Evolutionary conservation across 768 basidiomycete species (phyloP).

Genomic region (Leccinum disarticulatum): DNA sequence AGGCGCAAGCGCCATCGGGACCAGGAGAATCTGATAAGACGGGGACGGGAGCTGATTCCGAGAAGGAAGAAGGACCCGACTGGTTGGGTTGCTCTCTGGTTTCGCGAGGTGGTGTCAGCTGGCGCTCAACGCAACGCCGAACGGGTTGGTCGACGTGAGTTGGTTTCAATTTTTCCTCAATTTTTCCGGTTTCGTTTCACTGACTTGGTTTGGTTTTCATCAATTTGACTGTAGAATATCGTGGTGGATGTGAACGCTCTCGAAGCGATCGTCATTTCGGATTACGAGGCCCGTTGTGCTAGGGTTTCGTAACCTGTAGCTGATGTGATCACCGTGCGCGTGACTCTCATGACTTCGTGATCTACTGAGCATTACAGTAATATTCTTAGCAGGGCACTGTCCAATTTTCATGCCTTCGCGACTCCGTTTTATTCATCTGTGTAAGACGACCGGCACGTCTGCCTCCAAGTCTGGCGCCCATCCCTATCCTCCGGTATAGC

Average conservation of each 20-base stretch:
- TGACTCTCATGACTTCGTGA: too few species aligned
- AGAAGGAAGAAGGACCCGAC: conserved; percentile 48
- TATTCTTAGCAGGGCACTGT: too few species aligned
- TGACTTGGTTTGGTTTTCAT: conserved; percentile 7
- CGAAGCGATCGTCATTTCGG: conserved; percentile 71
- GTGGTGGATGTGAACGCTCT: conserved; percentile 66
- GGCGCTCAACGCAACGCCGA: conserved; percentile 67
- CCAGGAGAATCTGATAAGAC: conserved; percentile 16
- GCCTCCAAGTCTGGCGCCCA: too few species aligned
- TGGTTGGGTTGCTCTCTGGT: conserved; percentile 80
- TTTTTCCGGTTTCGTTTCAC: not conserved
- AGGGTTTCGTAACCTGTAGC: conserved; percentile 16
- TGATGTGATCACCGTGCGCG: too few species aligned
- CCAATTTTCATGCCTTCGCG: too few species aligned
- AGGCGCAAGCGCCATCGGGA: conserved; percentile 8
- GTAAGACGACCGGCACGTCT: too few species aligned
- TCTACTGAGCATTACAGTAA: too few species aligned
- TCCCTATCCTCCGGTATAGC: too few species aligned
- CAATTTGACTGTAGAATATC: conserved; percentile 45
- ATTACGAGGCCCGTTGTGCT: conserved; percentile 54
- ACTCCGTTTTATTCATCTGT: too few species aligned
- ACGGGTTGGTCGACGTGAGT: conserved; percentile 81
- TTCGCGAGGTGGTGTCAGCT: conserved; percentile 75
- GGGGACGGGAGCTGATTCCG: too few species aligned
- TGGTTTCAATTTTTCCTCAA: conserved; percentile 12